Conservation (phyloP, 2,329 filamentous ascomycete genomes). For the Magnaporthiopsis poae region DNA sequence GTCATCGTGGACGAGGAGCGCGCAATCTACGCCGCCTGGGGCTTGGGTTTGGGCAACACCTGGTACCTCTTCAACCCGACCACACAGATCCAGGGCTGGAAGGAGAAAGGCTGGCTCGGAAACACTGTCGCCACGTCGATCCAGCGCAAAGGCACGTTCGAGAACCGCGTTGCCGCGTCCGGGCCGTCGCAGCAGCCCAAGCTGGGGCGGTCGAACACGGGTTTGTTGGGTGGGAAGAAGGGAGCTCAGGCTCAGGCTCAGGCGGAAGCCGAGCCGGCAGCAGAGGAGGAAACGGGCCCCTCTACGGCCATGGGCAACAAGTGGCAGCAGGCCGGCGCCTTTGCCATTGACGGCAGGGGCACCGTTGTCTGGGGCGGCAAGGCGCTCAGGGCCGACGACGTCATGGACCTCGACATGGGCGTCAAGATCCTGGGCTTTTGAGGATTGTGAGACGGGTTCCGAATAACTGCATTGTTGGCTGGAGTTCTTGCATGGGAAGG, state of each 20-base stretch:
- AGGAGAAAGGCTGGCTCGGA: conserved; percentile 45
- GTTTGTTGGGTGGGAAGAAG: not conserved
- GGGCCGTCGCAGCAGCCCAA: conserved; percentile 10
- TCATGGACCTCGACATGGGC: conserved; percentile 44
- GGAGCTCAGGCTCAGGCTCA: conserved; percentile 7
- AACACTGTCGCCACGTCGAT: conserved; percentile 39
- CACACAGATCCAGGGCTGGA: conserved; percentile 42
- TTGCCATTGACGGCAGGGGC: conserved; percentile 39
- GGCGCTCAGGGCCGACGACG: conserved; percentile 37
- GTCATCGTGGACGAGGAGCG: conserved; percentile 47
- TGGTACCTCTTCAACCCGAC: conserved; percentile 46
- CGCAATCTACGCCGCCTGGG: conserved; percentile 49
- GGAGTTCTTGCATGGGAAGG: not conserved
- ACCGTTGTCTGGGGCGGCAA: conserved; percentile 42
- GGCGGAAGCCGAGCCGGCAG: conserved; percentile 16
- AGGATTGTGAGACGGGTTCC: not conserved
- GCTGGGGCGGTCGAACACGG: conserved; percentile 3
- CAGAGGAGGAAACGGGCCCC: conserved; percentile 21
- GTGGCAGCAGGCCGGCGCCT: conserved; percentile 45
- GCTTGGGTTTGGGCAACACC: conserved; percentile 39
- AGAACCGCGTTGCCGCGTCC: conserved; percentile 26
- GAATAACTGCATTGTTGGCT: not conserved
- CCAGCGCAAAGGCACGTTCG: conserved; percentile 23
- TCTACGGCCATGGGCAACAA: conserved; percentile 43
- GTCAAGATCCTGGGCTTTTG: conserved; percentile 24